These are phyloP conservation scores for Aspergillus thermomutatus DNA, from an alignment of 2,329 filamentous ascomycete species.

Conservation along the genomic window DNA sequence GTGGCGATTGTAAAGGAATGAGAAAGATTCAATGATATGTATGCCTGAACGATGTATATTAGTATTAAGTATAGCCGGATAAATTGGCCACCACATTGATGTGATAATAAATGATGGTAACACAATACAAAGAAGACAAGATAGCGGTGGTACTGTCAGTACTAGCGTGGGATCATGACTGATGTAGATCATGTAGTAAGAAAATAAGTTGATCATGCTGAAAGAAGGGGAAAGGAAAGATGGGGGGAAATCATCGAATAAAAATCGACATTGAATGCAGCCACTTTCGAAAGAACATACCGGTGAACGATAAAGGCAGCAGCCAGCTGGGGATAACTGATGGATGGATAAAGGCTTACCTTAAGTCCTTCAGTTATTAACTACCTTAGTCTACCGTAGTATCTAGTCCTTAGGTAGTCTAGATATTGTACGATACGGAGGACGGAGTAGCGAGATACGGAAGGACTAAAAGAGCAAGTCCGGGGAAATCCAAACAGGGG, in stretches of 20 bases:
- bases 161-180: not conserved
- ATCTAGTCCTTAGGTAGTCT: no score
- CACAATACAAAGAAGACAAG: not conserved
- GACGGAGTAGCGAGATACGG: slow-evolving; percentile 3
- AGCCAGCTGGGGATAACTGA: not conserved
- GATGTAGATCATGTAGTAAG: not conserved
- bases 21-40: not conserved
- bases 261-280: not conserved
- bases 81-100: slow-evolving; percentile 1
- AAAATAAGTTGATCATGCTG: not conserved
- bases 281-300: not conserved
- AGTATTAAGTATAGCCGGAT: slow-evolving; percentile 2
- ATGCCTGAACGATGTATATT: not conserved
- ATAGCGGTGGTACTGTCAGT: not conserved
- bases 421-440: no score
- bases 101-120: not conserved
- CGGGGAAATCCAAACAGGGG: slow-evolving; percentile 11
- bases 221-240: not conserved
- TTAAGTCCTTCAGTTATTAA: not conserved
- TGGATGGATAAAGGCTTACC: not conserved
- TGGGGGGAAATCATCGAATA: not conserved
- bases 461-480: slow-evolving; percentile 20
- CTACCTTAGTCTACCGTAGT: no score
- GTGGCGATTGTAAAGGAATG: not conserved
- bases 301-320: not conserved